These are phyloP conservation scores for Cladosporium sphaerospermum DNA, from an alignment of 2,329 filamentous ascomycete species.

Conservation along the genomic window DNA sequence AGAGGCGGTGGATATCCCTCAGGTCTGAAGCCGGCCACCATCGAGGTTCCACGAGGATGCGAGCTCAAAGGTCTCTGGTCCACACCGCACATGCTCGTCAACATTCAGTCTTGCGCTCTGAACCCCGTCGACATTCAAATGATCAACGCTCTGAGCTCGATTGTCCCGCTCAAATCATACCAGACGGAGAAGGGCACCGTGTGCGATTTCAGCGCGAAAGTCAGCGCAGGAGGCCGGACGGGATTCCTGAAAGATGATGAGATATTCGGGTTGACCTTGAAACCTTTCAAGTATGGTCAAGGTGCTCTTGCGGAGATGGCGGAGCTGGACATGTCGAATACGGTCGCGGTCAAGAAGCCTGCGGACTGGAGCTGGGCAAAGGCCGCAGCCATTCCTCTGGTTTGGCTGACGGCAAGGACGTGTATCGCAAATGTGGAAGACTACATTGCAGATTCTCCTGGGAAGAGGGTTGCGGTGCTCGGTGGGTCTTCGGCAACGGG, in stretches of 20 bases:
- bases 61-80: constrained; percentile 17
- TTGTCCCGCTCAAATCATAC: constrained; percentile 17
- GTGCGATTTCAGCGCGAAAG: constrained; percentile 28
- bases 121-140: constrained; percentile 34
- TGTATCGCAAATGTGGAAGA: constrained; percentile 25
- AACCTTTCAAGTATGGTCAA: constrained; percentile 20
- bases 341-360: constrained; percentile 26
- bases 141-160: constrained; percentile 29
- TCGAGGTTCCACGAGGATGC: constrained; percentile 17
- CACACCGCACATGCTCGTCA: constrained; percentile 25
- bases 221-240: constrained; percentile 20
- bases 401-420: constrained; percentile 29
- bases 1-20: constrained; percentile 27
- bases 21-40: constrained; percentile 22
- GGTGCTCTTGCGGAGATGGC: constrained; percentile 27
- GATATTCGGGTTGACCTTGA: constrained; percentile 28
- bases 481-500: constrained; percentile 28
- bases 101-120: constrained; percentile 28
- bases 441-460: constrained; percentile 20
- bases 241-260: constrained; percentile 27
- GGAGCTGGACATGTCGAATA: constrained; percentile 21
- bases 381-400: constrained; percentile 27
- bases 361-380: constrained; percentile 25
- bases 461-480: constrained; percentile 27
- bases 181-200: constrained; percentile 24